These are phyloP conservation scores for Clarireedia paspali DNA, from an alignment of 2,329 filamentous ascomycete species.

Conservation along the genomic window DNA sequence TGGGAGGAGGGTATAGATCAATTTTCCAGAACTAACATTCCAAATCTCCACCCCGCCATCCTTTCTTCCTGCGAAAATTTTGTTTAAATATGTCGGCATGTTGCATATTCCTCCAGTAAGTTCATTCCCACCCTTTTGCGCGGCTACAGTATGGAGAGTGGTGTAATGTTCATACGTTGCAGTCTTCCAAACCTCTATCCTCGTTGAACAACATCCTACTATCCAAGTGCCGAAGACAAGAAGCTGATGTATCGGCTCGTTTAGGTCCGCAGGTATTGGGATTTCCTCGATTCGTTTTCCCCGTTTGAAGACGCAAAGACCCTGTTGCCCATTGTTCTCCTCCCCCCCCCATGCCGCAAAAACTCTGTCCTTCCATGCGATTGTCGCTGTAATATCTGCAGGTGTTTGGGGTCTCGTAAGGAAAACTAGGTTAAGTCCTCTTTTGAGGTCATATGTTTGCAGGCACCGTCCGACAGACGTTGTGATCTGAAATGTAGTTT, in stretches of 20 bases:
- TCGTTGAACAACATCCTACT: slow-evolving; percentile 65
- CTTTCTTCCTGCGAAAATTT: slow-evolving; percentile 79
- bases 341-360: slow-evolving; percentile 82
- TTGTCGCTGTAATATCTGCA: slow-evolving; percentile 74
- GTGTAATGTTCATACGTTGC: slow-evolving; percentile 83
- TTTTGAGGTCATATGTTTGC: slow-evolving; percentile 91
- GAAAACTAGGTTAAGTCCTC: slow-evolving; percentile 87
- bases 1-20: slow-evolving; percentile 84
- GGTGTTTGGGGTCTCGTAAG: slow-evolving; percentile 87
- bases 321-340: slow-evolving; percentile 45
- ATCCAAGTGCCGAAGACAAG: slow-evolving; percentile 88
- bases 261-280: slow-evolving; percentile 54
- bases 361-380: slow-evolving; percentile 78
- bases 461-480: slow-evolving; percentile 85
- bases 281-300: slow-evolving; percentile 78
- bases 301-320: slow-evolving; percentile 86
- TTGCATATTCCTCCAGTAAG: slow-evolving; percentile 74
- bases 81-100: slow-evolving; percentile 95
- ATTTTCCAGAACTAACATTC: slow-evolving; percentile 88
- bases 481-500: slow-evolving; percentile 94
- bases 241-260: slow-evolving; percentile 68
- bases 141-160: slow-evolving; percentile 55
- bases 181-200: slow-evolving; percentile 85
- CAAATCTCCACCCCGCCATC: slow-evolving; percentile 94
- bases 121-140: slow-evolving; percentile 51